Evolutionary conservation across 2,329 filamentous ascomycete genomes (phyloP).

Genomic region (Phialophora tarda): DNA sequence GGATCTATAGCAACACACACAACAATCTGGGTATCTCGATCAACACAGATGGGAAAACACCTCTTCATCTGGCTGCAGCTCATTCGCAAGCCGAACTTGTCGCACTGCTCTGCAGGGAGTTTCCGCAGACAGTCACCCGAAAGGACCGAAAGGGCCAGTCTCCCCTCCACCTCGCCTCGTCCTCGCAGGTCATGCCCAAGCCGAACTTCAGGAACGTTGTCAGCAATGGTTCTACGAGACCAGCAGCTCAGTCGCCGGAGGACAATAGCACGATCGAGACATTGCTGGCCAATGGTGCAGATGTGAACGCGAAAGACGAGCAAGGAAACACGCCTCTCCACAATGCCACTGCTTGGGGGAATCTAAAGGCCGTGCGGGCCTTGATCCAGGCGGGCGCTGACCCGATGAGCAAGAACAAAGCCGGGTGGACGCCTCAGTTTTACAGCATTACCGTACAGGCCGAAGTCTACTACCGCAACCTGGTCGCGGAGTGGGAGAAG

Average conservation of each 20-base stretch:
- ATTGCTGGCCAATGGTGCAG: constrained; percentile 41
- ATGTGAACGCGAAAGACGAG: constrained; percentile 64
- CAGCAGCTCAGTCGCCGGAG: constrained; percentile 38
- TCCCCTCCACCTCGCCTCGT: constrained; percentile 53
- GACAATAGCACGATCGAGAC: constrained; percentile 41
- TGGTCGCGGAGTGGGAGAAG: constrained; percentile 74
- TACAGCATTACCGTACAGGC: constrained; percentile 83
- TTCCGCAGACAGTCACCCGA: constrained; percentile 67
- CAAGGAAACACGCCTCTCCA: constrained; percentile 87
- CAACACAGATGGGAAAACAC: constrained; percentile 80
- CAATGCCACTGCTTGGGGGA: constrained; percentile 81
- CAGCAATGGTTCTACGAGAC: constrained; percentile 34
- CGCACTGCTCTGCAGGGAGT: constrained; percentile 69
- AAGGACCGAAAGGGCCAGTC: constrained; percentile 69
- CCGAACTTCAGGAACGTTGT: constrained; percentile 16
- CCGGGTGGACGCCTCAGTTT: constrained; percentile 81
- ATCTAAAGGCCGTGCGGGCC: constrained; percentile 76
- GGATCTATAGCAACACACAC: constrained; percentile 41
- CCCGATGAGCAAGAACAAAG: constrained; percentile 72
- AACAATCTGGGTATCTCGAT: constrained; percentile 65
- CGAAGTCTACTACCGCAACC: constrained; percentile 79
- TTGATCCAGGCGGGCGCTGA: constrained; percentile 80
- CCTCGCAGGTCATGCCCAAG: constrained; percentile 34
- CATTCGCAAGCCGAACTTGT: constrained; percentile 75
- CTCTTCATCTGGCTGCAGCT: constrained; percentile 76